Evolutionary conservation across 257 asterid genomes (phyloP).

Genomic region (Echium plantagineum): DNA sequence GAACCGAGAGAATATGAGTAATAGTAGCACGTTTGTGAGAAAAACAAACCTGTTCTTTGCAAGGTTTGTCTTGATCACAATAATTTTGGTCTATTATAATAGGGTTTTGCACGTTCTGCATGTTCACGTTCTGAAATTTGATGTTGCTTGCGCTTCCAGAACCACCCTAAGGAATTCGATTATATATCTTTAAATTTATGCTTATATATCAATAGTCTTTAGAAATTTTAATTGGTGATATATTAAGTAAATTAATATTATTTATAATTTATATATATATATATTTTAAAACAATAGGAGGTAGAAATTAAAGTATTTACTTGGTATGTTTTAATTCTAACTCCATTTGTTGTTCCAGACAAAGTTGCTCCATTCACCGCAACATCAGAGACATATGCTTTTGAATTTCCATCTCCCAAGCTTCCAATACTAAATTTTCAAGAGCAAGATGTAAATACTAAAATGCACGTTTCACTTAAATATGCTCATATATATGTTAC

Average conservation of each 20-base stretch:
- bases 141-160: slow-evolving; percentile 78
- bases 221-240: no score
- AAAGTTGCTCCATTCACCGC: slow-evolving; percentile 52
- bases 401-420: slow-evolving; percentile 54
- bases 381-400: slow-evolving; percentile 55
- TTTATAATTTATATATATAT: no score
- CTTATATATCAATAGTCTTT: no score
- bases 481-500: no score
- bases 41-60: slow-evolving; percentile 35
- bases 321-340: slow-evolving; percentile 91
- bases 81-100: slow-evolving; percentile 70
- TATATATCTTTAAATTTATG: not conserved
- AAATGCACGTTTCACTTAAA: no score
- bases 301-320: slow-evolving; percentile 19
- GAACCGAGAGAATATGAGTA: not conserved
- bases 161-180: slow-evolving; percentile 51
- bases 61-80: slow-evolving; percentile 54
- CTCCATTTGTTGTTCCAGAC: slow-evolving; percentile 60
- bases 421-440: slow-evolving; percentile 42
- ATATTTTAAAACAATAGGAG: no score
- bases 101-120: slow-evolving; percentile 62
- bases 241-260: no score
- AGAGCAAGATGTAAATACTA: no score
- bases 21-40: not conserved
- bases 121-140: slow-evolving; percentile 46